phyloP scores from a whole-genome alignment of 129 eudicot genomes.

The Sambucus nigra region DNA sequence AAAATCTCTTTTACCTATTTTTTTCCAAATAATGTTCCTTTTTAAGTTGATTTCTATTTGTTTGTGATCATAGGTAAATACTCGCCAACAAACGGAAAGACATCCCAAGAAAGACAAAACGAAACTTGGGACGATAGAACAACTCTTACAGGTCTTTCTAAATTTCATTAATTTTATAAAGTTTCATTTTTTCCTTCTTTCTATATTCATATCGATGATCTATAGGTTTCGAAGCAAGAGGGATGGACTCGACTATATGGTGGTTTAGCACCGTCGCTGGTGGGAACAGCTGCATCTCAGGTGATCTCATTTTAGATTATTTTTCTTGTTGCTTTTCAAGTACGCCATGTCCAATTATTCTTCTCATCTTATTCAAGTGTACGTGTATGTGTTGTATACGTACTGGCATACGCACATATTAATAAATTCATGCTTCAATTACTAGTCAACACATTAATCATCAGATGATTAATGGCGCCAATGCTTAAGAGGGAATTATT shows the following conservation, averaged over 20 bases:
- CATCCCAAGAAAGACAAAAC: conserved; percentile 53
- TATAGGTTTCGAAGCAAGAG: conserved; percentile 77
- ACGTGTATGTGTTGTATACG: too few relatives aligned
- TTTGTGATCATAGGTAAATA: conserved; percentile 53
- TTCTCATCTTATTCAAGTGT: too few relatives aligned
- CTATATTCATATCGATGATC: not conserved
- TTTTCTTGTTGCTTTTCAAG: too few relatives aligned
- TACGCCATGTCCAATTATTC: too few relatives aligned
- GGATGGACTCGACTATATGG: conserved; percentile 85
- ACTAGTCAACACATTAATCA: too few relatives aligned
- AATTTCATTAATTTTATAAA: conserved; percentile 1
- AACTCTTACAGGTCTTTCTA: conserved; percentile 57
- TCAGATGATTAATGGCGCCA: too few relatives aligned
- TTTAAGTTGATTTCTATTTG: conserved; percentile 2
- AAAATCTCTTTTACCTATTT: not conserved
- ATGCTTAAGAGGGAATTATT: too few relatives aligned
- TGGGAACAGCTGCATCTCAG: conserved; percentile 94
- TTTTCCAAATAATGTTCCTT: not conserved
- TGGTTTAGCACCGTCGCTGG: conserved; percentile 74
- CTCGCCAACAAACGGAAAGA: conserved; percentile 93
- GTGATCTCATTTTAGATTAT: conserved; percentile 45
- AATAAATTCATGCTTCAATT: too few relatives aligned
- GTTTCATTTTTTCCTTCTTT: not conserved
- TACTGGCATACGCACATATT: too few relatives aligned
- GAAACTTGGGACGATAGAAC: conserved; percentile 56